A percentile compares a stretch with the other conserved stretches of the same genome.
Evolutionary conservation across 352 stramenopile species (phyloP).

Genomic region (Globisporangium apiculatum): DNA sequence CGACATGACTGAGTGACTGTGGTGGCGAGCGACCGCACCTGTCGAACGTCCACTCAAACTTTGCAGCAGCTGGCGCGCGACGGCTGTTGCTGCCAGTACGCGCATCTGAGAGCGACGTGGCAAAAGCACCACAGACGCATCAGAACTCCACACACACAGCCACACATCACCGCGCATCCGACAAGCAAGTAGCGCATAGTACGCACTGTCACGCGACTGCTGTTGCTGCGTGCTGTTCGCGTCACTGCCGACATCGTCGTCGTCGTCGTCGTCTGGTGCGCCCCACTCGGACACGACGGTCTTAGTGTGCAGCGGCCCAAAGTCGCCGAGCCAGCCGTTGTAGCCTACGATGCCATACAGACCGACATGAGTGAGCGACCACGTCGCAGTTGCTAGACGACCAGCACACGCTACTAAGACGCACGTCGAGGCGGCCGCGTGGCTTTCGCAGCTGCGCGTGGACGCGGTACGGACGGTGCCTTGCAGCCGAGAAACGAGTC

Average conservation of each 20-base stretch:
- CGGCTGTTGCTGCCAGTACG: background rate
- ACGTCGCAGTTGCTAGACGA: no score
- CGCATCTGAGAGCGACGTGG: no score
- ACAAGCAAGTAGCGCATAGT: background rate
- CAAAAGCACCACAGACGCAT: no score
- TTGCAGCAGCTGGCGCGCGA: background rate
- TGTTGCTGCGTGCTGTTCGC: no score
- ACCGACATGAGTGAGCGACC: no score
- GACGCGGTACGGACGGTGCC: slow-evolving; percentile 8
- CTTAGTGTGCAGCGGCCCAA: slow-evolving; percentile 63
- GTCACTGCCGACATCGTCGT: slow-evolving; percentile 2
- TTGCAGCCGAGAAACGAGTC: slow-evolving; percentile 50
- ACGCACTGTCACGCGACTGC: no score
- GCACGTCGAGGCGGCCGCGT: slow-evolving; percentile 19
- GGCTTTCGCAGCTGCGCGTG: background rate
- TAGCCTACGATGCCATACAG: slow-evolving; percentile 27
- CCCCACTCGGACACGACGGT: slow-evolving; percentile 50
- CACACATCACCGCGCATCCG: no score
- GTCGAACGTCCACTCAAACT: slow-evolving; percentile 1
- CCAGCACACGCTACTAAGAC: background rate
- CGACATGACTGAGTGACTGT: no score
- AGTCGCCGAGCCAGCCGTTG: slow-evolving; percentile 73
- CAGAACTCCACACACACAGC: background rate
- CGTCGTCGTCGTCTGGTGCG: slow-evolving; percentile 18
- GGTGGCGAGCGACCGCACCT: background rate